Base-by-base conservation (phyloP, 306 rosid genomes). In the Prinsepia uniflora region DNA sequence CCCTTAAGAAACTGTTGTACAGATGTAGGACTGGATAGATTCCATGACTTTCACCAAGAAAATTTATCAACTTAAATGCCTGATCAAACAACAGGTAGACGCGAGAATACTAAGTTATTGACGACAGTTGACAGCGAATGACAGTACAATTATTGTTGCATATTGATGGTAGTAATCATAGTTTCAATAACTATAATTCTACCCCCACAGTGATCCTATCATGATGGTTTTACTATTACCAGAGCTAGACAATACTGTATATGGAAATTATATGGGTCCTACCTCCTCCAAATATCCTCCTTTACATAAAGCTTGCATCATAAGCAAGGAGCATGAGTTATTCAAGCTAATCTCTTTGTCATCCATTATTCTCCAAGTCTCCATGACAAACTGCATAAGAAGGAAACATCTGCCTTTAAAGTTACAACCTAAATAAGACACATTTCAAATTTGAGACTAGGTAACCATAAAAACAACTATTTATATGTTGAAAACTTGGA, bases 241-340 rank as follows among this genome's bases (percentile, higher is more conserved):
- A 46, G 39, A 42, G 12, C 22, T 10, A 76, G 44, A 49, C 9
- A 50, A 40, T 10, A 46, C 40, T 5, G 20, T 48, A 10, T n/a
- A 30, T 9, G 14, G 15, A 30, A 19, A 22, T 40, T 0, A 15
- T 11, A 65, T 40, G 67, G 5, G n/a, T 58, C 75, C 76, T 75
- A 92, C 98, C 96, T 92, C 86, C 45, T 88, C 92, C 58, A 80
- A 57, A 83, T 81, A 81, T 79, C 89, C 93, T 68, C 90, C 91
- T 70, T 81, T 75, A 80, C 96, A 88, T 48, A 92, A 90, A 70
- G 98, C 78, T 57, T 59, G 77, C 34, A 83, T 56, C 83, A 92
- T 86, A 67, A 84, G 85, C 80, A 71, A 55, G 67, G 83, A 84
- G 78, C 96, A 85, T 10, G 0, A 60, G 65, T 68, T 44, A 62